Base-by-base conservation (phyloP, 139 green algal species). In the Volvox africanus region DNA sequence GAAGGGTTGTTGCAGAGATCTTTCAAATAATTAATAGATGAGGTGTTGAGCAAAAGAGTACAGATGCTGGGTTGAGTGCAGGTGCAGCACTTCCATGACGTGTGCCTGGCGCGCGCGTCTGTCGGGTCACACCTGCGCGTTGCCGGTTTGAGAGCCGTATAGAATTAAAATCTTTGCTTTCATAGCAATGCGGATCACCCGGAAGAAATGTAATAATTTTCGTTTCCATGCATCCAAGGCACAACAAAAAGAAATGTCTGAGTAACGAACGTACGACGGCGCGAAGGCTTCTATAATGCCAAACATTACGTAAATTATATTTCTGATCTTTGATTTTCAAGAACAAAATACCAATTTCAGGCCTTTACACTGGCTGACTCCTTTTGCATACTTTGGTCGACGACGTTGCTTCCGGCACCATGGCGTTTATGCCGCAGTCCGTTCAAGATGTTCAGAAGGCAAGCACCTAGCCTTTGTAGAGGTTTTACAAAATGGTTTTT, bases 121-220 rank as follows among this genome's bases (percentile, higher is more conserved):
- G 12, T 19, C 2, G 61, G 18, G 37, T 1, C 92, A 21, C 76
- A 96, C 96, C 95, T 97, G 95, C 5, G 97, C 97, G 83, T 98
- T 99, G 26, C 98, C 98, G 18, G 98, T 99, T 85, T 99, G 93
- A 0, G 95, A 97, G 24, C 94, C 98, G 86, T 98, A 99, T 0
- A 99, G 91, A 16, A 99, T 92, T 17, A 98, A 86, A 12, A 99
- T 36, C 19, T 81, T 85, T 1, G 67, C 24, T 14, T 80, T 17
- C 83, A 88, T 88, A 9, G 17, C 75, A 79, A n/a, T 79, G 14
- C 2, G 20, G 9, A 73, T 73, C 21, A 28, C 65, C 44, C 9
- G 9, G 44, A 55, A 55, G 9, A 9, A 55, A 55, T 55, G 9
- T 55, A 55, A 55, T 9, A 14, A 5, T 55, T 5, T 55, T 55